Conservation (phyloP, 2,329 filamentous ascomycete species). For the Alternaria conjuncta region DNA sequence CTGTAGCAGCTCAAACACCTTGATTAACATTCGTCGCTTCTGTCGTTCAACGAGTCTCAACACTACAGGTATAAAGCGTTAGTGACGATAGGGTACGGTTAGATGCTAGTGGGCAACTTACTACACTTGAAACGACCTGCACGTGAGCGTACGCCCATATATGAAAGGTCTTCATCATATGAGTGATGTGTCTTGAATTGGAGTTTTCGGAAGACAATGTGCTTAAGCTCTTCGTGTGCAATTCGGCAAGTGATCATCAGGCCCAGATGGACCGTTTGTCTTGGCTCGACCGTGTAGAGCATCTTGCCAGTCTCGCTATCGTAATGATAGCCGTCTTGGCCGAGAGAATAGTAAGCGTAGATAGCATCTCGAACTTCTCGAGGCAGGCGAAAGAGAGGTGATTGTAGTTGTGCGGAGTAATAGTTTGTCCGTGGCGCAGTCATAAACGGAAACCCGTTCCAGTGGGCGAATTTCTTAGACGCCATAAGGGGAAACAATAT, state of each 20-base stretch:
- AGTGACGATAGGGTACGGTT: no score
- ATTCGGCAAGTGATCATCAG: not conserved
- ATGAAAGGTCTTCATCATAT: accelerated
- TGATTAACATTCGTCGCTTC: not conserved
- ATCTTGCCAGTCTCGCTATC: not conserved
- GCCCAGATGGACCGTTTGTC: not conserved
- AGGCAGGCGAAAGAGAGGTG: not conserved
- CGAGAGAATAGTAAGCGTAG: accelerated
- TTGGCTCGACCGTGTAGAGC: not conserved
- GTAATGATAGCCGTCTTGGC: not conserved
- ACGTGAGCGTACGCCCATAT: accelerated
- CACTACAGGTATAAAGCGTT: not conserved
- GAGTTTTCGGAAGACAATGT: not conserved
- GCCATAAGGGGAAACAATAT: no score
- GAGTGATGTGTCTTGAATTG: accelerated
- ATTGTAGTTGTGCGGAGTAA: not conserved
- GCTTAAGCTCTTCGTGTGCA: not conserved
- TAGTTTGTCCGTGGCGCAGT: no score
- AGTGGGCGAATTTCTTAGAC: no score
- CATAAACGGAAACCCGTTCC: no score
- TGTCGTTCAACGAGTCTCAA: not conserved
- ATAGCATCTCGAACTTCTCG: not conserved
- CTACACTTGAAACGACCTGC: not conserved
- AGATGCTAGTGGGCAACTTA: no score
- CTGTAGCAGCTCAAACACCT: not conserved